Base-by-base conservation (phyloP, 306 rosid genomes). In the Castanea mollissima region DNA sequence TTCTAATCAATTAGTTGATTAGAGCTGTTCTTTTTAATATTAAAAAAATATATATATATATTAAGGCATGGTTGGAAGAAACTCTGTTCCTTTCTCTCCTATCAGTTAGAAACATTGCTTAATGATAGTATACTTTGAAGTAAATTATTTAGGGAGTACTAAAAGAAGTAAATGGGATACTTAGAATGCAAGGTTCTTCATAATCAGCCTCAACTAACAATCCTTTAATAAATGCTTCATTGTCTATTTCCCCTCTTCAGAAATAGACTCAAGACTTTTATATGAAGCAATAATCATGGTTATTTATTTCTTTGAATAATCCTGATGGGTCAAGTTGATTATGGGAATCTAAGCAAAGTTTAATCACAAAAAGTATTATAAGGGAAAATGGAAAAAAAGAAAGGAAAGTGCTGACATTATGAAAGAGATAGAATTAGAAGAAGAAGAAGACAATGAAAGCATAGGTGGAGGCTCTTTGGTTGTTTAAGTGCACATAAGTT, bases 191-290 rank as follows among this genome's bases (percentile, higher is more conserved):
- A 13, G 80, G 21, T 54, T 52, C 31, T 8, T 51, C 32, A 34
- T 72, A 60, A 41, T 41, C 46, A 41, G 57, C 31, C 75, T 63
- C 73, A 25, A 56, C 27, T 44, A 80, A 71, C 18, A 75, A 25
- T 27, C 68, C 52, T 81, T 70, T 77, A 55, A 71, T 57, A 71
- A 78, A 72, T 73, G 60, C 71, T 82, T 56, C 27, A 71, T 74
- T 9, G 74, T 68, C 68, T 14, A 18, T 67, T 69, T 73, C 58
- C 9, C 77, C 80, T 80, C 69, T 60, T 9, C 25, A 67, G 65
- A 76, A 87, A 77, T 51, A 49, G 18, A 29, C 56, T 27, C 29
- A 76, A 81, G 13, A 35, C 63, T 56, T 69, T 18, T 19, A 71
- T 58, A 71, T 72, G 76, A 82, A 80, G 49, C 71, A 77, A 59